Evolutionary conservation across 306 rosid genomes (phyloP), one percentile per base, ranked within the genome.

Genomic region (Medicago lupulina): DNA sequence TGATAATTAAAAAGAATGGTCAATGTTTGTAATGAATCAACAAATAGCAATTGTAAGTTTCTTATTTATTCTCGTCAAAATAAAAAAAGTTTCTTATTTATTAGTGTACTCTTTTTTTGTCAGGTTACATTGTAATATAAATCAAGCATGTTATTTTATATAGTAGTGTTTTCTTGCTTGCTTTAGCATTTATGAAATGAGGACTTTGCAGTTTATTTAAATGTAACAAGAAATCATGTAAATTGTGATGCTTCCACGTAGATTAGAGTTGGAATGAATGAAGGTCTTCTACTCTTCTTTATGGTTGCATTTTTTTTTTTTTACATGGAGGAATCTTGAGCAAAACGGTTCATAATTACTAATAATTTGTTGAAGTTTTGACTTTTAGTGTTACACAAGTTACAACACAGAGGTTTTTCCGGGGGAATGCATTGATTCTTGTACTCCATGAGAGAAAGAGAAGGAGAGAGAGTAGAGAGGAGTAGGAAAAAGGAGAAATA

Each of bases 161-260:
- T n/a, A 46, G 11, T 38, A n/a, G 70, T 17, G 9, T 49, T 17
- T 62, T 68, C 16, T 47, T 70, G 55, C 16, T 49, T 71, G 65
- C 43, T 60, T 78, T 78, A 57, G 44, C 16, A 10, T 19, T 19
- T 80, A 43, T 34, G 76, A 15, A 67, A 38, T 34, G 43, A 28
- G 4, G 4, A 36, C 61, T 58, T 6, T 80, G 34, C 3, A 36
- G 40, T 23, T 23, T 58, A 21, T 23, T 23, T 58, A 21, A 53
- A 19, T 61, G 66, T 50, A 12, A 49, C 38, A 18, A 23, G 6
- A 34, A 60, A 70, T n/a, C 47, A 46, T 46, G 47, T 43, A 43
- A 41, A 9, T 41, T 41, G 47, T 41, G 14, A 41, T 9, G 14
- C 47, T 41, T 8, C 47, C 14, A 41, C 11, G 47, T 41, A 41